A percentile compares a stretch with the other conserved stretches of the same genome.
phyloP scores from a whole-genome alignment of 768 basidiomycete genomes.

The Paxillus involutus region DNA sequence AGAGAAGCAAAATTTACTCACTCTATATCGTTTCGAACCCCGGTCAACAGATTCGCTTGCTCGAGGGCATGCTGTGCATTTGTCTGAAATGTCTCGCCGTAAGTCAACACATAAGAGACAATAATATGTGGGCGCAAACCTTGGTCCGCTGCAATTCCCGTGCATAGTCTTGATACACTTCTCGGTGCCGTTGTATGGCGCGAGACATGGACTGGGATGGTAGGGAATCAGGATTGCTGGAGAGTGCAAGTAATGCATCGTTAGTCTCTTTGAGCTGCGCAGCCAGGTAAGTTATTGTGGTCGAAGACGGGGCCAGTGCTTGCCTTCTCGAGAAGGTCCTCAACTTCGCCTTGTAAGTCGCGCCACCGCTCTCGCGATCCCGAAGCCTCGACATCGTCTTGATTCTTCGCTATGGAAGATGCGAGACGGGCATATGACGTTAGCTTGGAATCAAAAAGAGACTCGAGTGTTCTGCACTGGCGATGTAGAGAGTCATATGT shows the following conservation, averaged over 20 bases:
- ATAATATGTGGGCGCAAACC: slow-evolving; percentile 39
- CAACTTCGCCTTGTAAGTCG: slow-evolving; percentile 84
- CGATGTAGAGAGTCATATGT: slow-evolving; percentile 87
- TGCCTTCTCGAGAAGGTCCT: slow-evolving; percentile 85
- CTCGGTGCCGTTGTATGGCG: slow-evolving; percentile 86
- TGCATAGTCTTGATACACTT: slow-evolving; percentile 84
- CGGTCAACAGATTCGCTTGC: slow-evolving; percentile 82
- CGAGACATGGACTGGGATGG: slow-evolving; percentile 85
- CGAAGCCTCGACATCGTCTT: slow-evolving; percentile 64
- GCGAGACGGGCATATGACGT: slow-evolving; percentile 89
- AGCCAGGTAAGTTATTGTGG: slow-evolving; percentile 7
- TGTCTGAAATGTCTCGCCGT: slow-evolving; percentile 41
- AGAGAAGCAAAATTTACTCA: slow-evolving; percentile 35
- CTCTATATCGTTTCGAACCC: slow-evolving; percentile 97
- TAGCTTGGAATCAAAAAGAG: slow-evolving; percentile 87
- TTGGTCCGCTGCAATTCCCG: slow-evolving; percentile 86
- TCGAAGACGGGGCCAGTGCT: slow-evolving; percentile 15
- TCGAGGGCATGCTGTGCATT: slow-evolving; percentile 84
- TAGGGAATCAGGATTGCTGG: slow-evolving; percentile 59
- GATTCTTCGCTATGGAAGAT: slow-evolving; percentile 54
- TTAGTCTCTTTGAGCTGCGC: slow-evolving; percentile 83
- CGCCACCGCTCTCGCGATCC: slow-evolving; percentile 73
- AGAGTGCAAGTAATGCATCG: slow-evolving; percentile 68
- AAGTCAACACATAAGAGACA: background rate
- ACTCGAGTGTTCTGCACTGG: slow-evolving; percentile 92